Evolutionary conservation across 805 yeast species (phyloP), one percentile per base, ranked within the genome.

Genomic region (Ogataea saltuana): DNA sequence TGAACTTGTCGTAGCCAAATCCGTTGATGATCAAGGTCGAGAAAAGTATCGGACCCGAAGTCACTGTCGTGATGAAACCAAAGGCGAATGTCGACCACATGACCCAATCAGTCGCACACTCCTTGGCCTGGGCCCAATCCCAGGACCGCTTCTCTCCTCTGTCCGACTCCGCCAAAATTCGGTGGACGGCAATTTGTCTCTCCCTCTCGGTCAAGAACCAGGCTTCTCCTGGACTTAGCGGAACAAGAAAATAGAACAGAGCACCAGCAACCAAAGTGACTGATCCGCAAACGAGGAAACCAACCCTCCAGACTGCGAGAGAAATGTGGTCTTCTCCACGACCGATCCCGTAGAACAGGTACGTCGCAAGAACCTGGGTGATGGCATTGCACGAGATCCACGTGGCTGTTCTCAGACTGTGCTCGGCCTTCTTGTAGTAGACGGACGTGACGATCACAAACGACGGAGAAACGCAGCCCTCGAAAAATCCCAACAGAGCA

Each of bases 251-350:
- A 33, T 46, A 46, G 29, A 55, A 42, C 4, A 49, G 30, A 15
- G 29, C 25, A 31, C 56, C 54, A 8, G 49, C 37, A 16, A 43
- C 56, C 6, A 81, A 59, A 3, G 86, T 81, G 45, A 76, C 63
- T 7, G 69, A 57, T 15, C 90, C 91, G 36, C 77, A 73, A 25
- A 81, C 66, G 33, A 84, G 61, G 58, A 75, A 83, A 4, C 80
- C 59, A 17, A 77, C 60, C 54, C 75, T 77, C 90, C 90, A 85
- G 4, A 79, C 70, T 2, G 64, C 68, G 2, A 80, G 59, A 15
- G 69, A 35, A n/a, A 34, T 13, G 20, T 34, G 20, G 11, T 55
- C 61, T n/a, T 34, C 45, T 46, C 71, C 63, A 46, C 69, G 63
- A 48, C 45, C 68, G 65, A 33, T 75, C 52, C 81, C 82, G 51